phyloP scores from a whole-genome alignment of 1,139 yeast species.

The Scheffersomyces quercinus region DNA sequence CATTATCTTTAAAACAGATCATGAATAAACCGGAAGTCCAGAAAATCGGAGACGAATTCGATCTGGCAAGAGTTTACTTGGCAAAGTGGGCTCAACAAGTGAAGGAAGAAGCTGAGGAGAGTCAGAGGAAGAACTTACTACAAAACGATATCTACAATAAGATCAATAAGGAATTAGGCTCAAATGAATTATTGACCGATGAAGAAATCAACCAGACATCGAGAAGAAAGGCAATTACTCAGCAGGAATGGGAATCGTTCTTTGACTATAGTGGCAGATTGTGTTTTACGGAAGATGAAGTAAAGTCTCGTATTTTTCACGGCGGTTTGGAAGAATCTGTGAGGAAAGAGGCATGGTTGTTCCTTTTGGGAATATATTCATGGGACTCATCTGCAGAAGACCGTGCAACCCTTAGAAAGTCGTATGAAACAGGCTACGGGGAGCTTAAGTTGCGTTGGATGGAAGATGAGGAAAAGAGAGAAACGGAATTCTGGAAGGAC shows the following conservation, averaged over 20 bases:
- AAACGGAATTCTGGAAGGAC: slow-evolving; percentile 80
- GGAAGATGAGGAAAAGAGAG: slow-evolving; percentile 54
- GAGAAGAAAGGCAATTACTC: slow-evolving; percentile 63
- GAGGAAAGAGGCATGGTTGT: slow-evolving; percentile 82
- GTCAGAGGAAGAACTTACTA: slow-evolving; percentile 59
- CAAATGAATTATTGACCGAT: slow-evolving; percentile 56
- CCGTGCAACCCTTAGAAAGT: slow-evolving; percentile 55
- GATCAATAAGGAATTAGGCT: slow-evolving; percentile 69
- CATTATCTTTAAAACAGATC: slow-evolving; percentile 62
- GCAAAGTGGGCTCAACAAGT: slow-evolving; percentile 98
- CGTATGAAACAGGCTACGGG: slow-evolving; percentile 64
- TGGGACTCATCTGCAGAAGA: slow-evolving; percentile 84
- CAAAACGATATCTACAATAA: slow-evolving; percentile 61
- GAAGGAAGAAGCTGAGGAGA: slow-evolving; percentile 85
- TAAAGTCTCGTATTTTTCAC: slow-evolving; percentile 81
- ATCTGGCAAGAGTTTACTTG: slow-evolving; percentile 83
- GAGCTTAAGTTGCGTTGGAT: slow-evolving; percentile 70
- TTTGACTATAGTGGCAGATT: slow-evolving; percentile 81
- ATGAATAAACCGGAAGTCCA: slow-evolving; percentile 78
- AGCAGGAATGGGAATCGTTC: slow-evolving; percentile 81
- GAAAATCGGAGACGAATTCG: slow-evolving; percentile 85
- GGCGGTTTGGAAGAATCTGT: slow-evolving; percentile 71
- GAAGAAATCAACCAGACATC: slow-evolving; percentile 62
- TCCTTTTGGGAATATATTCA: slow-evolving; percentile 77
- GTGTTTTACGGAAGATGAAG: slow-evolving; percentile 69